phyloP scores from a whole-genome alignment of 1,284 basidiomycete species.

The Microbotryum lychnidis-dioicae region DNA sequence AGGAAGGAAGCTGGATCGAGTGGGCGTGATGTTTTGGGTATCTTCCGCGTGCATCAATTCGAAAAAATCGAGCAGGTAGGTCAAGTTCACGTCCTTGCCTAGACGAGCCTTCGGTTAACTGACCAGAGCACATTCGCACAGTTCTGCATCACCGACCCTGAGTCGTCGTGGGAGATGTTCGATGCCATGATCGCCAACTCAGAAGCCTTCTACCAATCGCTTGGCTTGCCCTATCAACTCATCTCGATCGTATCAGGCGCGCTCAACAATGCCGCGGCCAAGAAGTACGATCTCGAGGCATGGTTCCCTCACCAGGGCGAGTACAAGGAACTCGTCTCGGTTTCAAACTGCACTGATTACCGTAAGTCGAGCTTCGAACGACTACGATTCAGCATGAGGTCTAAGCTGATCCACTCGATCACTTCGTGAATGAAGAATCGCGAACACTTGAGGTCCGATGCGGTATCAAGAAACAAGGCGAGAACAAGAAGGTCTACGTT shows the following conservation, averaged over 20 bases:
- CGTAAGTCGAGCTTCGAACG: slow-evolving; percentile 28
- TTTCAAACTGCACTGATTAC: slow-evolving; percentile 46
- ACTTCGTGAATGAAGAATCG: slow-evolving; percentile 54
- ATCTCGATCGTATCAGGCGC: slow-evolving; percentile 96
- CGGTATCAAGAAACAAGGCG: slow-evolving; percentile 77
- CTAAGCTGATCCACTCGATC: slow-evolving; percentile 56
- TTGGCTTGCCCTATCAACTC: slow-evolving; percentile 82
- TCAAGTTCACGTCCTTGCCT: neutral
- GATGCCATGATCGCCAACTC: slow-evolving; percentile 82
- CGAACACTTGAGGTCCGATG: slow-evolving; percentile 81
- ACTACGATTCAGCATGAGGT: slow-evolving; percentile 60
- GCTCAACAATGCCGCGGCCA: slow-evolving; percentile 89
- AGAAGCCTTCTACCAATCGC: slow-evolving; percentile 91
- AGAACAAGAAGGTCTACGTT: slow-evolving; percentile 79
- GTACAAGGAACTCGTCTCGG: slow-evolving; percentile 70
- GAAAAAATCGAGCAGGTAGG: slow-evolving; percentile 83
- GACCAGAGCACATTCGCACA: slow-evolving; percentile 41
- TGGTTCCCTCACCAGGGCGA: slow-evolving; percentile 98
- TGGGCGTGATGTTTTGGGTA: slow-evolving; percentile 98
- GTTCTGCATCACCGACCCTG: slow-evolving; percentile 90
- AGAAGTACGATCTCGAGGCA: slow-evolving; percentile 96
- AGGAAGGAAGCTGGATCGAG: slow-evolving; percentile 96
- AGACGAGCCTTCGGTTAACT: neutral
- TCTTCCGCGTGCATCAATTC: slow-evolving; percentile 99
- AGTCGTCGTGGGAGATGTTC: slow-evolving; percentile 88